Percentiles rank a stretch among this genome's conserved stretches.
phyloP scores from a whole-genome alignment of 176 grass and related monocot genomes.

The Rhynchospora pubera region DNA sequence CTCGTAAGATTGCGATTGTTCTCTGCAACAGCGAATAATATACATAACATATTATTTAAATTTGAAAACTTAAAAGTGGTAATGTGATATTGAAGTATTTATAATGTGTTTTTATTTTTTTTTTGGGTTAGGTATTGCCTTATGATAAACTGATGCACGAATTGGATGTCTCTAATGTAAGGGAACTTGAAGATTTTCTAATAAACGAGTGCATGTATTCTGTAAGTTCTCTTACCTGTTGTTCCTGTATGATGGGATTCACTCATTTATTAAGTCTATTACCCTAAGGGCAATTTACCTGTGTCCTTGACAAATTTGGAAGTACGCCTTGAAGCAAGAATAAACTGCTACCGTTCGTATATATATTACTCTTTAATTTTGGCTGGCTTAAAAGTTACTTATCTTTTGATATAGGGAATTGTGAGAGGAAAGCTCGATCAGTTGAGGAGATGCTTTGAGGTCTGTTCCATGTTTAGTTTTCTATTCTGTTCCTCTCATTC shows the following conservation, averaged over 20 bases:
- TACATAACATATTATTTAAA: background rate
- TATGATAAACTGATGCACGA: conserved; percentile 99
- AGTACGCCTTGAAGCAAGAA: background rate
- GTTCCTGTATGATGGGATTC: background rate
- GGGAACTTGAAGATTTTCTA: conserved; percentile 97
- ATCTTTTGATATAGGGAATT: conserved; percentile 51
- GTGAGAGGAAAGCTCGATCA: conserved; percentile 98
- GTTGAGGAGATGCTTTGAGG: conserved; percentile 90
- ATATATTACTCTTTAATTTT: background rate
- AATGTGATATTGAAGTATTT: conserved; percentile 12
- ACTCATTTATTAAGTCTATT: background rate
- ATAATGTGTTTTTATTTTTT: conserved; percentile 13
- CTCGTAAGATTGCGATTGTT: background rate
- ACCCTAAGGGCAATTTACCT: background rate
- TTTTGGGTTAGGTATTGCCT: conserved; percentile 57
- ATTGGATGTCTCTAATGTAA: conserved; percentile 88
- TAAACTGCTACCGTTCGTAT: too few relatives aligned
- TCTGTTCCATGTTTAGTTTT: conserved; percentile 1
- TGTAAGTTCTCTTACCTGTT: conserved; percentile 45
- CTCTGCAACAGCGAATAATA: background rate
- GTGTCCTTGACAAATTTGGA: background rate
- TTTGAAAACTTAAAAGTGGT: background rate
- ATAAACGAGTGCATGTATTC: conserved; percentile 99
- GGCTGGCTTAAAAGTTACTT: background rate
- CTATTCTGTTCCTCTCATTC: background rate